Percentiles rank a stretch among this genome's conserved stretches.
phyloP scores from a whole-genome alignment of 805 yeast genomes.

The Wilhelminamyces savonicus region DNA sequence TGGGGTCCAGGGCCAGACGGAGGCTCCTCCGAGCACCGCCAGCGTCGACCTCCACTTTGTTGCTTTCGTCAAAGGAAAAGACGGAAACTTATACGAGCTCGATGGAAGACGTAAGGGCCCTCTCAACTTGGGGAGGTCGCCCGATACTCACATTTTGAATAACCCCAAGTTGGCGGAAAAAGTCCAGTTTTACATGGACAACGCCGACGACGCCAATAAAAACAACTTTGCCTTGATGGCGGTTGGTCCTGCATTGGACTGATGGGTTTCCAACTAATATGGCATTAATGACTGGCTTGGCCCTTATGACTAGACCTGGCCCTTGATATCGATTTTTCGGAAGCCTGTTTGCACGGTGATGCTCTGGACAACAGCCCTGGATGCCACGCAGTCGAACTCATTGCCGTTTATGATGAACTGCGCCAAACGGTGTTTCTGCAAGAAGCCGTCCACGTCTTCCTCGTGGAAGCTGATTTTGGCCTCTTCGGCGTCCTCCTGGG shows the following conservation, averaged over 20 bases:
- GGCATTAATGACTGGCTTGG: not conserved
- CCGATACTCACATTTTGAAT: constrained; percentile 43
- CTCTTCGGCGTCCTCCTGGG: no score
- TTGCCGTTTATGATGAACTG: constrained; percentile 12
- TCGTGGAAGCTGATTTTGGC: constrained; percentile 6
- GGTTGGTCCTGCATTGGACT: constrained; percentile 40
- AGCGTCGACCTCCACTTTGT: constrained; percentile 67
- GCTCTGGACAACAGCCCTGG: constrained; percentile 30
- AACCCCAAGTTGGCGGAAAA: constrained; percentile 45
- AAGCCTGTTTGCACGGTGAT: constrained; percentile 31
- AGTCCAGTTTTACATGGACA: constrained; percentile 61
- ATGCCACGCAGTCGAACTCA: constrained; percentile 25
- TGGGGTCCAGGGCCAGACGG: constrained; percentile 56
- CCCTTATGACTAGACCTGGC: constrained; percentile 52
- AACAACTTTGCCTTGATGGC: constrained; percentile 75
- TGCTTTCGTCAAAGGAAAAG: constrained; percentile 53
- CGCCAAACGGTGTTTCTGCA: constrained; percentile 32
- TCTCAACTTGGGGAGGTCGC: constrained; percentile 47
- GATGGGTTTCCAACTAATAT: no score
- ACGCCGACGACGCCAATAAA: constrained; percentile 53
- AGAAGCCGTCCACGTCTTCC: constrained; percentile 33
- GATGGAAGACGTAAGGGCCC: constrained; percentile 88
- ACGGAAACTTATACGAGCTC: constrained; percentile 66
- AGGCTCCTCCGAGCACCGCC: constrained; percentile 54
- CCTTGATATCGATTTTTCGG: constrained; percentile 79